Evolutionary conservation across 768 basidiomycete species (phyloP), one percentile per base, ranked within the genome.

Genomic region (Tricholoma hemisulphureum): DNA sequence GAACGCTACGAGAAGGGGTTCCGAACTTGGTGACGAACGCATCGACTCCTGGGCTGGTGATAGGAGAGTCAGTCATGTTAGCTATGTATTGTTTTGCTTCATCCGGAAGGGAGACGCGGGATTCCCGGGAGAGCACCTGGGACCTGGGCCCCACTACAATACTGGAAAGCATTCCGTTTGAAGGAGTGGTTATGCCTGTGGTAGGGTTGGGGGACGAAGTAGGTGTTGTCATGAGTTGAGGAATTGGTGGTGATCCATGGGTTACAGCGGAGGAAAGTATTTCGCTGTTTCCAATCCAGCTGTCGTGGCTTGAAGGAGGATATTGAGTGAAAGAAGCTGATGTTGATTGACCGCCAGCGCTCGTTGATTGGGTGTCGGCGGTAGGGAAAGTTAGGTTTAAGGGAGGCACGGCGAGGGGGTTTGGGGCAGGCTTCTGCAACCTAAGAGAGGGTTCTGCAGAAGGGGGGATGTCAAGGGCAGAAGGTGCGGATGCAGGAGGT

Each of bases 21-120:
- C 59, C 49, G 46, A 67, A 65, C 55, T 66, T 65, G 3, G 72
- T 60, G 11, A 65, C 67, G 61, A 80, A 81, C 6, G 63, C 63
- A 53, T 79, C 76, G 9, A 72, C 69, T 43, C 71, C 70, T 6
- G 87, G 84, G 64, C 83, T 87, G 24, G 81, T 72, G 7, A 74
- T 66, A 2, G 89, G 86, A 4, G 84, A 86, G 56, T 90, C 88
- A 34, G 72, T 72, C 81, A 89, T 85, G 63, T 80, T 83, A 34
- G 83, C 78, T 56, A 90, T 86, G 65, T 89, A 91, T 49, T 81
- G 84, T 61, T 78, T 83, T 14, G 90, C 87, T 68, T 93, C 91
- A 55, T 91, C 89, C 1, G 91, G 88, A 34, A 91, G 77, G 31
- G 86, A 83, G 51, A 87, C 82, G 21, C 81, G 80, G 8, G 88